Evolutionary conservation across 352 stramenopile genomes (phyloP).

Genomic region (Phytophthora hibernalis): DNA sequence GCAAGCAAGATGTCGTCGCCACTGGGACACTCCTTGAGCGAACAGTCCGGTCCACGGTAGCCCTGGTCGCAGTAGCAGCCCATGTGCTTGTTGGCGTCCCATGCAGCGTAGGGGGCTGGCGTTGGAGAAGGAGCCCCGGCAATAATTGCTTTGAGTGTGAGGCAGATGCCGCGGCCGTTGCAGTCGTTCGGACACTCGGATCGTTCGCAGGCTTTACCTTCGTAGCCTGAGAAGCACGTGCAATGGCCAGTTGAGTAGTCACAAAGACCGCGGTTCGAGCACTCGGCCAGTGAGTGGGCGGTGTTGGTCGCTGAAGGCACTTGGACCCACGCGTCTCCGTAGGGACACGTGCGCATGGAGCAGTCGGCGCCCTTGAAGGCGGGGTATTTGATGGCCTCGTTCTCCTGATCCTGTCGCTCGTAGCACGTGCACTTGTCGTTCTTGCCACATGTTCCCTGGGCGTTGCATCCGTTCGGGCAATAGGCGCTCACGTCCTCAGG

Average conservation of each 20-base stretch:
- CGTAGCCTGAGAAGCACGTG: conserved; percentile 90
- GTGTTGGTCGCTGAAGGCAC: conserved; percentile 68
- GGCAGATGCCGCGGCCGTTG: conserved; percentile 93
- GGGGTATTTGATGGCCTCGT: conserved; percentile 42
- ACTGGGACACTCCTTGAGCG: conserved; percentile 95
- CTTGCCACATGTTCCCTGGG: conserved; percentile 84
- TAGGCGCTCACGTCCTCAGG: conserved; percentile 53
- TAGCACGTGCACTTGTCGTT: conserved; percentile 95
- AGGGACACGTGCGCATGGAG: conserved; percentile 80
- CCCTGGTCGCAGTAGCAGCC: conserved; percentile 95
- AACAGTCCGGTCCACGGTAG: conserved; percentile 96
- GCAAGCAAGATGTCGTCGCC: conserved; percentile 91
- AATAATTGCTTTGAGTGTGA: conserved; percentile 91
- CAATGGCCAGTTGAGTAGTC: conserved; percentile 92
- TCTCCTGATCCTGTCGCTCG: conserved; percentile 66
- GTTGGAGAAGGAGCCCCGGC: conserved; percentile 1
- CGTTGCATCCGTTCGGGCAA: conserved; percentile 88
- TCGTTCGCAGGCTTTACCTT: conserved; percentile 92
- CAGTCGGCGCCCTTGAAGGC: conserved; percentile 82
- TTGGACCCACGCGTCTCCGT: conserved; percentile 70
- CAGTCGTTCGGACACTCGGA: conserved; percentile 96
- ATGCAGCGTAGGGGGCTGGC: conserved; percentile 80
- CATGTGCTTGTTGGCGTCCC: conserved; percentile 94
- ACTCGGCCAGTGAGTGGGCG: conserved; percentile 88
- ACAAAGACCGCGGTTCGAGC: conserved; percentile 94